phyloP scores from a whole-genome alignment of 495 filamentous ascomycete genomes.

The Hyaloscypha bicolor region DNA sequence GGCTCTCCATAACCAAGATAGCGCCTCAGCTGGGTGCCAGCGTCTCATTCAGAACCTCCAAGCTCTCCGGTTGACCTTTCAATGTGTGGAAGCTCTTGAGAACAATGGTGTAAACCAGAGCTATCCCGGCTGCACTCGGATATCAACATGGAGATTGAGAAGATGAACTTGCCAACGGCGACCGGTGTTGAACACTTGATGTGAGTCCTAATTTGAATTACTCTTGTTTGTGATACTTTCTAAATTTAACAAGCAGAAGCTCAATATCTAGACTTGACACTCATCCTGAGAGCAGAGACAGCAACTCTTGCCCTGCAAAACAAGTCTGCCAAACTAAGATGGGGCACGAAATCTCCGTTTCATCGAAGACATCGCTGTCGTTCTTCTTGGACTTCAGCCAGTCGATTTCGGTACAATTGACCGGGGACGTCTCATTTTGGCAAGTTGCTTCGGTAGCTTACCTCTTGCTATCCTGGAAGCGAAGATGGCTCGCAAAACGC shows the following conservation, averaged over 20 bases:
- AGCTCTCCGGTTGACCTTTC: constrained; percentile 25
- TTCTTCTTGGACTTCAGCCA: neutral
- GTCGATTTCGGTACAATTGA: neutral
- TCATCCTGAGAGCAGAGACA: neutral
- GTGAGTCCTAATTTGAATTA: neutral
- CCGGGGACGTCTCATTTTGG: neutral
- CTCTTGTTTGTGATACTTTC: neutral
- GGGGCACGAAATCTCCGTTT: neutral
- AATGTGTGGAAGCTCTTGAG: neutral
- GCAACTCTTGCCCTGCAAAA: neutral
- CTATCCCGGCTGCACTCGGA: neutral
- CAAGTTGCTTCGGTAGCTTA: neutral
- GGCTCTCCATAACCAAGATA: constrained; percentile 18
- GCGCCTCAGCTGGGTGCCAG: constrained; percentile 22
- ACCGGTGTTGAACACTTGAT: neutral
- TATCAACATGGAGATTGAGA: neutral
- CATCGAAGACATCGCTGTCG: neutral
- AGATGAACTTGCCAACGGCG: neutral
- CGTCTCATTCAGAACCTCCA: constrained; percentile 33
- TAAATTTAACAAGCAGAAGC: neutral
- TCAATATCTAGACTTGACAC: neutral
- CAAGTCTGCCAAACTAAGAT: neutral
- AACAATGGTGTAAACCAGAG: neutral
- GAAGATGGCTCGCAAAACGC: neutral
- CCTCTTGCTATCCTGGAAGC: neutral